These are phyloP conservation scores for Colletotrichum falcatum DNA, from an alignment of 2,329 filamentous ascomycete species.

Conservation along the genomic window DNA sequence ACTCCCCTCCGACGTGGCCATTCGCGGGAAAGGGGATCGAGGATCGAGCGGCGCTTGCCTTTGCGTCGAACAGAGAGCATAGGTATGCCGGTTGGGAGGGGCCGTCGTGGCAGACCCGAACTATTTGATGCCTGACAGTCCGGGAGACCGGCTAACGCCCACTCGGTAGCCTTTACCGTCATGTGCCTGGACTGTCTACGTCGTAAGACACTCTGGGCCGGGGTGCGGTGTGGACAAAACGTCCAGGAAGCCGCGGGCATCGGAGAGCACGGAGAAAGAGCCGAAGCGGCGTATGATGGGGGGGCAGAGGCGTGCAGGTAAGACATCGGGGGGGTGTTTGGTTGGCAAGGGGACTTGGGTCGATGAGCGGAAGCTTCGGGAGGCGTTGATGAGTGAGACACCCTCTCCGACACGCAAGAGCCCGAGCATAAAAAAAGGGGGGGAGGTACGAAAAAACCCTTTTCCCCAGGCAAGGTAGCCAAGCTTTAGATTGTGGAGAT, in stretches of 20 bases:
- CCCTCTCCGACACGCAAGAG: neutral
- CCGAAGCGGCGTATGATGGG: neutral
- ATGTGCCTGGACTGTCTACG: no score
- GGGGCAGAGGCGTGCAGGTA: neutral
- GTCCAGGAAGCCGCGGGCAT: neutral
- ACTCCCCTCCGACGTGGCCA: neutral
- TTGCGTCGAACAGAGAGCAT: no score
- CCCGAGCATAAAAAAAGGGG: neutral
- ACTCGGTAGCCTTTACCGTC: neutral
- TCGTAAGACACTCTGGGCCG: neutral
- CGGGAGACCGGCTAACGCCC: neutral
- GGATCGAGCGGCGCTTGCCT: no score
- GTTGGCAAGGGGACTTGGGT: neutral
- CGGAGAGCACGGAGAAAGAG: neutral
- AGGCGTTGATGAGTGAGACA: neutral
- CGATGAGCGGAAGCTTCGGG: neutral
- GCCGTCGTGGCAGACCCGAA: no score
- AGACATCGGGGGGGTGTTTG: neutral
- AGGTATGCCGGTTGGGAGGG: no score
- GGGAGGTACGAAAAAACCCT: neutral
- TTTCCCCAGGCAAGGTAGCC: neutral
- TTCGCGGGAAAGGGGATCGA: neutral
- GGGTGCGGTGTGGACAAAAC: neutral
- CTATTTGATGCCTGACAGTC: neutral
- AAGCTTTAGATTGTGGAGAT: neutral